Percentiles rank a stretch among this genome's conserved stretches.
Conservation (phyloP, 345 rosid species). For the Citropsis articulata region DNA sequence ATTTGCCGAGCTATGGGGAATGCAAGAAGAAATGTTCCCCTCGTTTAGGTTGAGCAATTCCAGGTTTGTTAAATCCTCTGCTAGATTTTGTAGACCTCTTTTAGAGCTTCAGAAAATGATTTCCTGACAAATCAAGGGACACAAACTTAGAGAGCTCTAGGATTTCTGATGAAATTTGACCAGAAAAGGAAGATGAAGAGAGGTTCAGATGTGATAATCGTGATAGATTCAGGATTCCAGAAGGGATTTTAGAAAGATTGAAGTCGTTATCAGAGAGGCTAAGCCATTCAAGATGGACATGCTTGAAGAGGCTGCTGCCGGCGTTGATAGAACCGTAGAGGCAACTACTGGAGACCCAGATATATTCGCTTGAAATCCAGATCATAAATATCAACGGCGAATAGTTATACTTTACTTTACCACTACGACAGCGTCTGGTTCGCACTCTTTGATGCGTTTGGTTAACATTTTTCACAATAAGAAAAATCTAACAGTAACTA, state of each 20-base stretch:
- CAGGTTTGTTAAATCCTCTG: too few species aligned
- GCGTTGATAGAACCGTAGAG: constrained; percentile 20
- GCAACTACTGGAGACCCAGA: neutral
- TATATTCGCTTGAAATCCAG: neutral
- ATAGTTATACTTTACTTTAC: too few species aligned
- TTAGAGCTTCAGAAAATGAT: too few species aligned
- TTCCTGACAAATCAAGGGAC: neutral
- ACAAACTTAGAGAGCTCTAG: constrained; percentile 3
- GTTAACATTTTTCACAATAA: too few species aligned
- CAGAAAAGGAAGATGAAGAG: constrained; percentile 7
- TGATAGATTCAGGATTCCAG: constrained; percentile 7
- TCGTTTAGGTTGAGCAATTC: too few species aligned
- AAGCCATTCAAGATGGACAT: constrained; percentile 16
- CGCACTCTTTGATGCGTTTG: too few species aligned
- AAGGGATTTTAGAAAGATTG: constrained; percentile 15
- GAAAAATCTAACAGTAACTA: too few species aligned
- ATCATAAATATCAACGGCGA: too few species aligned
- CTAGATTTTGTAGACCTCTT: too few species aligned
- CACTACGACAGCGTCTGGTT: too few species aligned
- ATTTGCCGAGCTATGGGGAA: neutral
- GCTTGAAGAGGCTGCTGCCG: constrained; percentile 20
- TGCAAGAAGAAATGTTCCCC: neutral
- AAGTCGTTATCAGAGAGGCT: constrained; percentile 20
- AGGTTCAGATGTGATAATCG: constrained; percentile 8
- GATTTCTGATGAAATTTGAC: constrained; percentile 8